Evolutionary conservation across 305 asterid species (phyloP), one percentile per base, ranked within the genome.

Genomic region (Ajuga reptans): DNA sequence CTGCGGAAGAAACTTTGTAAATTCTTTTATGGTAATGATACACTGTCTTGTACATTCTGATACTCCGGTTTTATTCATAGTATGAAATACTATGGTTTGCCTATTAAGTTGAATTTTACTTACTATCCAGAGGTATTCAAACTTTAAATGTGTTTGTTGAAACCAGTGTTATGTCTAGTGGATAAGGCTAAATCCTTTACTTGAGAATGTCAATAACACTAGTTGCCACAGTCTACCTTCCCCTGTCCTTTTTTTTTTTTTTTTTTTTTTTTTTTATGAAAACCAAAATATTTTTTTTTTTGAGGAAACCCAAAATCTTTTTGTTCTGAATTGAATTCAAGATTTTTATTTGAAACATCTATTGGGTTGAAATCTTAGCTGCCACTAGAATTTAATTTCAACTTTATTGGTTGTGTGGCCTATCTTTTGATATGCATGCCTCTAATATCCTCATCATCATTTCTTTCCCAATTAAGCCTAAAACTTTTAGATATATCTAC

Each of bases 11-110:
- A 79, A 47, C 59, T 71, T 43, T 94, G 99, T 66, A 77, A 82
- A 85, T 54, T 94, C 2, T 94, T 94, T 76, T 94, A 91, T 60
- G 96, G 99, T 94, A 91, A 72, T 51, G 29, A 59, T 43, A 76
- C 60, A 55, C 50, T 64, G 46, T 49, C 51, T 49, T 69, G 47
- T 41, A 24, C 29, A 5, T 24, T 74, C 37, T 66, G 72, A 42
- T 64, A 6, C 60, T 41, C 37, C 36, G 66, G 5, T 53, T 33
- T 51, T 51, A 70, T 46, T 43, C 42, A 71, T 63, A 7, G 33
- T 29, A 41, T 37, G 52, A 46, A 21, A 69, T 53, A 46, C 12
- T 63, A 14, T 43, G 36, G n/a, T 36, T 15, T 51, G 37, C 12
- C 43, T 16, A 31, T 21, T 52, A 10, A 10, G 36, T 53, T 59